Evolutionary conservation across 2,329 filamentous ascomycete genomes (phyloP), one percentile per base, ranked within the genome.

Genomic region (Truncatella angustata): DNA sequence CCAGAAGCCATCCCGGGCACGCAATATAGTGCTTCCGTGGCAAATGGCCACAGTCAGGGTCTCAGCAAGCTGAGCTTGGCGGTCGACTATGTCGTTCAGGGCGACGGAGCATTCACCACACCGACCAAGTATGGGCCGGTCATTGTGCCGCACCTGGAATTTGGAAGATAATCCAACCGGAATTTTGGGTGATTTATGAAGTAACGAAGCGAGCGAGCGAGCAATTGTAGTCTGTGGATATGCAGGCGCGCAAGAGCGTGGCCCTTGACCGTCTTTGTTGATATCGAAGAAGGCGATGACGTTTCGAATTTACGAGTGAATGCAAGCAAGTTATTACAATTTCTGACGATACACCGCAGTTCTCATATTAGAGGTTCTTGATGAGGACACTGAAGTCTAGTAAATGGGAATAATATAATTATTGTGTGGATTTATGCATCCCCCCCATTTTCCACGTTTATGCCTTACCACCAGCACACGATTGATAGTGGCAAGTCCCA

Each of bases 111-210:
- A 1, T 93, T 88, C 69, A 88, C 84, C 35, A 80, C 82, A 58
- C 90, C 94, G 44, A 92, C 94, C 60, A 99, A 99, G 75, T 99
- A 96, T 68, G 94, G 94, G 0, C 94, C 94, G 10, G 94, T 99
- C 14, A 92, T 97, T 71, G 86, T 99, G 60, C 94, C 94, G 35
- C 91, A 87, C 70, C 71, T 93, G 57, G 89, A 92, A 69, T 87
- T 85, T 73, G 88, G 88, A 18, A 74, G 83, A 62, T 89, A 71
- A 34, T 16, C 14, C 14, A 26, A 20, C 16, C 18, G n/a, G 11
- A 4, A 26, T 30, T 21, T 14, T 42, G 4, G 5, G 21, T 21
- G 21, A 20, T 12, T 9, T 24, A 5, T 44, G n/a, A 14, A 28
- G 40, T 10, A 5, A 6, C 16, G 12, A 23, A 34, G 4, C 26